Base-by-base conservation (phyloP, 176 grass and related monocot species). In the Themeda triandra region DNA sequence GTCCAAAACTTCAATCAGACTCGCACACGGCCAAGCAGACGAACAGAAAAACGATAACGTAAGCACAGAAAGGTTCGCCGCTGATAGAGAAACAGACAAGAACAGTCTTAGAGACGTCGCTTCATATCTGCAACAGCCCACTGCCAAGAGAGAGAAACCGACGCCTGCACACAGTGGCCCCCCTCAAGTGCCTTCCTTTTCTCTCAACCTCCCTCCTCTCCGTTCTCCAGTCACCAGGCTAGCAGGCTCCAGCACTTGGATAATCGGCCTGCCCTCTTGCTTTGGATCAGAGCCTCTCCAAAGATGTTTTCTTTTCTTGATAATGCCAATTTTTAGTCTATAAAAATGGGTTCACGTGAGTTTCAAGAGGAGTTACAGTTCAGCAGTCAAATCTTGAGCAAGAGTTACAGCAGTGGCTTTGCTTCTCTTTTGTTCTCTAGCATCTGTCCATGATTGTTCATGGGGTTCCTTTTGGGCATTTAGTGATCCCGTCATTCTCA, bases 11-110 rank as follows among this genome's bases (percentile, higher is more conserved):
- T 19, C 35, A 54, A 53, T 13, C 27, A 32, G 29, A 54, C 11
- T 9, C 41, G 4, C 1, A 65, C 41, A 67, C 30, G 23, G 23
- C 63, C 53, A 32, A 29, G 36, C 12, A 86, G 83, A 77, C 58
- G 24, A 82, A 81, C 88, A 86, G 28, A 77, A 77, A 77, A 12
- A 37, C 37, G 51, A 41, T 23, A 68, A 68, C 37, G 27, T 67
- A 78, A 82, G 72, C 88, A 62, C 10, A 56, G 45, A 83, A 78
- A 83, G 79, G 73, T 46, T 70, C 59, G 45, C 29, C 35, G 45
- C 66, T 90, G 84, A 86, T 84, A 86, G 51, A 68, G 56, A 27
- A 83, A 83, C 81, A 79, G 71, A 90, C 24, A 71, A 81, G 30
- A 76, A 76, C 79, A 83, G 80, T 73, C 62, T 21, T 76, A 25